Percentiles rank a stretch among this genome's conserved stretches.
phyloP scores from a whole-genome alignment of 192 early-diverging fungal genomes.

The Diversispora epigaea region DNA sequence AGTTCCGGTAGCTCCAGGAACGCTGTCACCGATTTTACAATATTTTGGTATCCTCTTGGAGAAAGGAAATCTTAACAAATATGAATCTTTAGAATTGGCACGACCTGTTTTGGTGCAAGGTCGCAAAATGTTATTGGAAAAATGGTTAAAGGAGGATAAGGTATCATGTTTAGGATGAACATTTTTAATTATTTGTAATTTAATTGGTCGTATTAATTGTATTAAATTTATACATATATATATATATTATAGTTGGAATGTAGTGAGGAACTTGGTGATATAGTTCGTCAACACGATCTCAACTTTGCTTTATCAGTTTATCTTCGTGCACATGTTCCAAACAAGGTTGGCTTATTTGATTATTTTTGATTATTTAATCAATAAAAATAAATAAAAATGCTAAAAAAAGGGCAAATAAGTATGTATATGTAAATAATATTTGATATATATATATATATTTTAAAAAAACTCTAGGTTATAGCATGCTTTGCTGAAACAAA shows the following conservation, averaged over 20 bases:
- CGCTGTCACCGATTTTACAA: constrained; percentile 90
- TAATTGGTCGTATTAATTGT: background rate
- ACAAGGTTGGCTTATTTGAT: constrained; percentile 60
- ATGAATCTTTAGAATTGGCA: constrained; percentile 92
- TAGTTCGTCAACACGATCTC: constrained; percentile 87
- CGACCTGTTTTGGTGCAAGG: constrained; percentile 86
- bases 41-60: constrained; percentile 97
- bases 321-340: constrained; percentile 87
- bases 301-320: constrained; percentile 94
- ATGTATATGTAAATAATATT: too few relatives aligned
- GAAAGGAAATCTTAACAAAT: constrained; percentile 90
- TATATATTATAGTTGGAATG: constrained; percentile 68
- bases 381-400: too few relatives aligned
- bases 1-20: constrained; percentile 70
- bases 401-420: too few relatives aligned
- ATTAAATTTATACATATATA: background rate
- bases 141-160: constrained; percentile 99
- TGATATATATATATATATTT: background rate
- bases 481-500: constrained; percentile 94
- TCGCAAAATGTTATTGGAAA: constrained; percentile 91
- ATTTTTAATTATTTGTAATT: background rate
- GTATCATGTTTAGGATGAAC: background rate
- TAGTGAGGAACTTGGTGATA: constrained; percentile 97
- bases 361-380: background rate
- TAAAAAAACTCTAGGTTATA: constrained; percentile 59